Base-by-base conservation (phyloP, 257 asterid genomes). In the Gynochthodes officinalis region DNA sequence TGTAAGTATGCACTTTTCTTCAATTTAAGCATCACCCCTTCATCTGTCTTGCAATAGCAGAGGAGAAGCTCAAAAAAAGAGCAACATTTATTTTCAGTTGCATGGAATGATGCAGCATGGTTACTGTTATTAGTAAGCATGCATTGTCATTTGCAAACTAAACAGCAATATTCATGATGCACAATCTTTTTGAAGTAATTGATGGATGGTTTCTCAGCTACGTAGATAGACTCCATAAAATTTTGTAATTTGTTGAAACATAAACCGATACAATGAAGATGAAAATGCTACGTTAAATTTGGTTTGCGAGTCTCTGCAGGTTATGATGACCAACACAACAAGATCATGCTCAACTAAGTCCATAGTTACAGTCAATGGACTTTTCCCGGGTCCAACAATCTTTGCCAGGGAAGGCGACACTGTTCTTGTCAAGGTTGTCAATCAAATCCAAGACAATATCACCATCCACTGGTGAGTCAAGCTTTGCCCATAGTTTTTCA, bases 301-400 rank as follows among this genome's bases (percentile, higher is more conserved):
- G 13, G 39, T 40, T 39, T 35, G 42, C 25, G 55, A 48, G 60
- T 71, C 65, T 13, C 30, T 49, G 76, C 83, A 88, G 94, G 89
- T 88, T 43, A 79, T 77, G 68, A 61, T 73, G 79, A 83, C 2
- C 4, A 85, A 85, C 27, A 76, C 75, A 0, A 82, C 84, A n/a
- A 83, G 69, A 43, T 13, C 86, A 40, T 89, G 95, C 86, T 83
- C 92, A 19, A 82, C 67, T 64, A 89, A 89, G 77, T 69, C 83
- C 32, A 75, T 81, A 19, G 89, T 78, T 28, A 88, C 91, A 1
- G 83, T 88, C 10, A 88, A 88, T 62, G 95, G 95, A 4, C 80
- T 61, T 67, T 86, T 84, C 73, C 90, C 95, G 0, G 90, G 95
- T 37, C 95, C 95, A 50, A 83, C 85, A 42, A 83, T 88, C 72